A percentile compares a stretch with the other conserved stretches of the same genome.
Evolutionary conservation across 495 filamentous ascomycete genomes (phyloP).

Genomic region (Penicillium riverlandense): DNA sequence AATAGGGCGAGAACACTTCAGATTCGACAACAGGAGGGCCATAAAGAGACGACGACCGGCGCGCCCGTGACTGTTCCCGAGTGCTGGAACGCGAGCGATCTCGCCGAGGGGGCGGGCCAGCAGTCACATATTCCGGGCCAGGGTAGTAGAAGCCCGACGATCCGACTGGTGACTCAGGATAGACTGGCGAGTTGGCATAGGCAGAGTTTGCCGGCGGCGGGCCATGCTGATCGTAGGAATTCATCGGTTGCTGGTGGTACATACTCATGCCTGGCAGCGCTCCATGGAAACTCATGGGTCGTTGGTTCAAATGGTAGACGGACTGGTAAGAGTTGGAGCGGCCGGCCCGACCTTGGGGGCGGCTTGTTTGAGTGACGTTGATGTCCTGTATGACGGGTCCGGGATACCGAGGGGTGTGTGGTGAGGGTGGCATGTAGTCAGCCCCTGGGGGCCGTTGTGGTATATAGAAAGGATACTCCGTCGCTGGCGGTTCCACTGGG

Average conservation of each 20-base stretch:
- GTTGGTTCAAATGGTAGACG: constrained; percentile 25
- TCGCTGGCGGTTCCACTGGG: constrained; percentile 23
- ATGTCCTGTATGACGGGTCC: constrained; percentile 19
- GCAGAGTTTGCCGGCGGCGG: constrained; percentile 32
- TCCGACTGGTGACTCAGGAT: constrained; percentile 23
- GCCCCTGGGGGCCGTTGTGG: constrained; percentile 19
- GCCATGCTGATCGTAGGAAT: constrained; percentile 25
- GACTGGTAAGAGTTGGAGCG: constrained; percentile 28
- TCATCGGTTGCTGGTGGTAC: constrained; percentile 21
- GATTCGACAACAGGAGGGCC: constrained; percentile 22
- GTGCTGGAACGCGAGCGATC: constrained; percentile 28
- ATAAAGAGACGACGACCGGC: constrained; percentile 27
- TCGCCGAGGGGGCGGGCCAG: constrained; percentile 14
- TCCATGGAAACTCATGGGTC: constrained; percentile 41
- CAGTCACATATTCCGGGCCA: constrained; percentile 14
- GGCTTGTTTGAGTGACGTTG: constrained; percentile 14
- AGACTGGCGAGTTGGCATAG: constrained; percentile 22
- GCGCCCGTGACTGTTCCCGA: constrained; percentile 22
- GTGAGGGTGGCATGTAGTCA: constrained; percentile 26
- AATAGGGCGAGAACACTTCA: constrained; percentile 12
- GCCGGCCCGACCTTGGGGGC: constrained; percentile 14
- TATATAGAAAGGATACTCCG: constrained; percentile 23
- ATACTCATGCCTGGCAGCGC: constrained; percentile 25
- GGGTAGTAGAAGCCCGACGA: constrained; percentile 14
- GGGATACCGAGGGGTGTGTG: constrained; percentile 19